Evolutionary conservation across 139 green algal species (phyloP), one percentile per base, ranked within the genome.

Genomic region (Chlorella sp.): DNA sequence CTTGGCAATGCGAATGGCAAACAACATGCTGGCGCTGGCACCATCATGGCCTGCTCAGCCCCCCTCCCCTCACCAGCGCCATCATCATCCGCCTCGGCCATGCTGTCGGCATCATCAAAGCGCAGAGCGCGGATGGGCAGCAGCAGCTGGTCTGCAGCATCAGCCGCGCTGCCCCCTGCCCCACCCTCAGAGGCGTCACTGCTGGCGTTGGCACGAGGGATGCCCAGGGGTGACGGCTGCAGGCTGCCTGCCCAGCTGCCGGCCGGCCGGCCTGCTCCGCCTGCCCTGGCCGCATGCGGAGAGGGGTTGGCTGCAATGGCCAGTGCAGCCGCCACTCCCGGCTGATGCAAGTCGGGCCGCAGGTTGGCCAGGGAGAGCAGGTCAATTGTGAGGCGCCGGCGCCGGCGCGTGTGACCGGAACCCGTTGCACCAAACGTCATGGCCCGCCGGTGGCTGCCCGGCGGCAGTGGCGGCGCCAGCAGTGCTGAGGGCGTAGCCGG

Each of bases 301-400:
- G 81, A 71, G n/a, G 75, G 60, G 81, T 83, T 83, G 60, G 57
- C 81, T 26, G 82, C 82, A 26, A 87, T 87, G 38, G 64, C 41
- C 23, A 85, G 62, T 3, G 82, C 82, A 17, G 82, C 79, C 3
- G 82, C 82, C 26, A 87, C 82, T 4, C 62, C 65, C 18, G 82
- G 68, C 70, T 85, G 69, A 17, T 39, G 65, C 72, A 87, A 39
- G 79, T 87, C 70, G 3, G 74, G 71, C 20, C 69, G 68, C 18
- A 87, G 69, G 26, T 81, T 83, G n/a, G 82, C 78, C 72, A 87
- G 68, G 3, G 55, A 56, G 18, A 76, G 70, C 16, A 87, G 72
- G 69, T 87, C 79, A 32, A 87, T 51, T 23, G 74, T 70, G 51
- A 82, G 68, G 41, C 79, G 82, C 25, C 79, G 72, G 30, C 79